Conservation (phyloP, 2,329 filamentous ascomycete genomes). For the Phialemoniopsis sp. region DNA sequence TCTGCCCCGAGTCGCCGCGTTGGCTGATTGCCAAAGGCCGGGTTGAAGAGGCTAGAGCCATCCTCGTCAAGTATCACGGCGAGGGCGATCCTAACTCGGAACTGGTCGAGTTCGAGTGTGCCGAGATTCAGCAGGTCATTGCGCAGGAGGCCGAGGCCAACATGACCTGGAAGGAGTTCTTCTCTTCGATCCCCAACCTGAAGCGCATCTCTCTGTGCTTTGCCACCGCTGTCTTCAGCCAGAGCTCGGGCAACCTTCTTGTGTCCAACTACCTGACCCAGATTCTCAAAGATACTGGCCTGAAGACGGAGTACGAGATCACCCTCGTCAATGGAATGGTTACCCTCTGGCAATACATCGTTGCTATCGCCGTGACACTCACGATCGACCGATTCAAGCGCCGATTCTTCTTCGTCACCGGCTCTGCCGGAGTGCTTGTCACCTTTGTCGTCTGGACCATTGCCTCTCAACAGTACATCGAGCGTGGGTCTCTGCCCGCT, state of each 20-base stretch:
- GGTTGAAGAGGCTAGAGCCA: conserved; percentile 31
- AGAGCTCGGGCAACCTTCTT: conserved; percentile 34
- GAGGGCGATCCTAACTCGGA: conserved; percentile 31
- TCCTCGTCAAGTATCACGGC: conserved; percentile 37
- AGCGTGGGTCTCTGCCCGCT: conserved; percentile 19
- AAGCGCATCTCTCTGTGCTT: conserved; percentile 25
- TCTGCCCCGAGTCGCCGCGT: conserved; percentile 35
- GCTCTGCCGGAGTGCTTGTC: conserved; percentile 30
- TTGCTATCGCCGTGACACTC: conserved; percentile 28
- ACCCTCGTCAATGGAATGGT: conserved; percentile 36
- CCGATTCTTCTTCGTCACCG: conserved; percentile 31
- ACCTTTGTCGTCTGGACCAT: conserved; percentile 35
- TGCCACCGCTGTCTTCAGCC: conserved; percentile 31
- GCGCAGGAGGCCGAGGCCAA: conserved; percentile 34
- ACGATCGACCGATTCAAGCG: conserved; percentile 30
- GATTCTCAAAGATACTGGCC: conserved; percentile 31
- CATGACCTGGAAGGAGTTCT: conserved; percentile 34
- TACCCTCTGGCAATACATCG: conserved; percentile 34
- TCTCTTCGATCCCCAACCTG: conserved; percentile 25
- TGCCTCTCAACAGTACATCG: conserved; percentile 29
- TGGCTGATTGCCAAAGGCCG: conserved; percentile 35
- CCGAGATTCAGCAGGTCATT: conserved; percentile 38
- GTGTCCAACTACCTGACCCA: conserved; percentile 33
- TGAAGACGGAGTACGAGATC: conserved; percentile 29
- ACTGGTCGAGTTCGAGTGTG: conserved; percentile 33